Percentiles rank a stretch among this genome's conserved stretches.
These are phyloP conservation scores for Hyaloperonospora brassicae DNA, from an alignment of 352 stramenopile genomes.

Conservation along the genomic window DNA sequence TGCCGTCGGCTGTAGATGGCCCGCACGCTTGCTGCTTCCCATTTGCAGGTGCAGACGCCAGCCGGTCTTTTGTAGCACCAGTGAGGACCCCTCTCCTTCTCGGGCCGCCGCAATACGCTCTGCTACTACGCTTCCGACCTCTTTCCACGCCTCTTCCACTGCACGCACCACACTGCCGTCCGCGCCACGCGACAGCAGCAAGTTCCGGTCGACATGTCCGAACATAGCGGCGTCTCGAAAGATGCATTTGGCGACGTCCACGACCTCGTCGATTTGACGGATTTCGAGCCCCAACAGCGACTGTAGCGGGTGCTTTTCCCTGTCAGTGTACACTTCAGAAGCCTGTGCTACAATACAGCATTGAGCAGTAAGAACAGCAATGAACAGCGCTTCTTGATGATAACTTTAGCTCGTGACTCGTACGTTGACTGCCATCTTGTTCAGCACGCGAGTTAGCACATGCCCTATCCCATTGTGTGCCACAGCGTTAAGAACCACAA, in stretches of 20 bases:
- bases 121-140: conserved; percentile 31
- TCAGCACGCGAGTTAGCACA: conserved; percentile 47
- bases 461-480: conserved; percentile 39
- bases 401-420: not conserved
- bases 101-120: conserved; percentile 10
- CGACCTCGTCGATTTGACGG: conserved; percentile 33
- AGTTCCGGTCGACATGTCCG: conserved; percentile 22
- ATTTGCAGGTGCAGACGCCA: conserved; percentile 57
- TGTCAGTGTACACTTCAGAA: conserved; percentile 31
- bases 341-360: conserved; percentile 8
- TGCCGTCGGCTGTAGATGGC: conserved; percentile 34
- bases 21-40: conserved; percentile 31
- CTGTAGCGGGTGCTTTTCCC: conserved; percentile 40
- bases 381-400: not conserved
- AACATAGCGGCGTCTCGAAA: conserved; percentile 44
- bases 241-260: conserved; percentile 23
- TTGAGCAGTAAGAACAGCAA: not conserved
- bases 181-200: conserved; percentile 23
- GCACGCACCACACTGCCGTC: conserved; percentile 20
- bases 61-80: conserved; percentile 30
- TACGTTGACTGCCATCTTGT: conserved; percentile 40
- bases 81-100: conserved; percentile 8
- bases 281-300: conserved; percentile 36
- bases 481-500: conserved; percentile 36
- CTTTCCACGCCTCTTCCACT: conserved; percentile 52